Evolutionary conservation across 1,284 basidiomycete genomes (phyloP).

Genomic region (Xerocomus amazonicus): DNA sequence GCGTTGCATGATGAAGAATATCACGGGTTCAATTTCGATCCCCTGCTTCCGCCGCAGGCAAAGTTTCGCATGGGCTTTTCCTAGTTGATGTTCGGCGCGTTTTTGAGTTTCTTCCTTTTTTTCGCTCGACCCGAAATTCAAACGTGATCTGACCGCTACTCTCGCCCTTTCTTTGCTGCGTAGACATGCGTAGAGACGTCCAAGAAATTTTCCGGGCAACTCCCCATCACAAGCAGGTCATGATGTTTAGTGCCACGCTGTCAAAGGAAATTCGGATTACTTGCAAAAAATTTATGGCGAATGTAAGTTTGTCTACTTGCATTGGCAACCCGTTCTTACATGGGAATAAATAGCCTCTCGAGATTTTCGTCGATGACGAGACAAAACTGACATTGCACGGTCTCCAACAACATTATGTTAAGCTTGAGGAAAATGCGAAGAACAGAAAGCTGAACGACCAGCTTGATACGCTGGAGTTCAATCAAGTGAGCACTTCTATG

Average conservation of each 20-base stretch:
- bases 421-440: constrained; percentile 92
- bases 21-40: constrained; percentile 14
- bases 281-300: constrained; percentile 99
- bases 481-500: constrained; percentile 65
- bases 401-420: constrained; percentile 98
- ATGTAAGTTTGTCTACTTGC: constrained; percentile 55
- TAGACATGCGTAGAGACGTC: constrained; percentile 99
- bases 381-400: constrained; percentile 98
- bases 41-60: constrained; percentile 17
- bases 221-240: constrained; percentile 99
- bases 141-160: constrained; percentile 60
- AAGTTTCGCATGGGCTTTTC: constrained; percentile 14
- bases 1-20: constrained; percentile 29
- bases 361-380: constrained; percentile 99
- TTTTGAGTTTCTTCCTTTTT: constrained; percentile 45
- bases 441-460: constrained; percentile 98
- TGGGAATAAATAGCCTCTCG: constrained; percentile 71
- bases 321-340: background rate
- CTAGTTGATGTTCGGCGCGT: constrained; percentile 15
- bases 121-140: constrained; percentile 43
- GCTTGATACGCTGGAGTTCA: constrained; percentile 96
- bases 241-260: constrained; percentile 99
- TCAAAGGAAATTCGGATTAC: constrained; percentile 96
- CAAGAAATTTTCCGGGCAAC: constrained; percentile 99
- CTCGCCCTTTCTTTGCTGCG: constrained; percentile 34